Evolutionary conservation across 2,329 filamentous ascomycete genomes (phyloP).

Genomic region (Metarhizium album): DNA sequence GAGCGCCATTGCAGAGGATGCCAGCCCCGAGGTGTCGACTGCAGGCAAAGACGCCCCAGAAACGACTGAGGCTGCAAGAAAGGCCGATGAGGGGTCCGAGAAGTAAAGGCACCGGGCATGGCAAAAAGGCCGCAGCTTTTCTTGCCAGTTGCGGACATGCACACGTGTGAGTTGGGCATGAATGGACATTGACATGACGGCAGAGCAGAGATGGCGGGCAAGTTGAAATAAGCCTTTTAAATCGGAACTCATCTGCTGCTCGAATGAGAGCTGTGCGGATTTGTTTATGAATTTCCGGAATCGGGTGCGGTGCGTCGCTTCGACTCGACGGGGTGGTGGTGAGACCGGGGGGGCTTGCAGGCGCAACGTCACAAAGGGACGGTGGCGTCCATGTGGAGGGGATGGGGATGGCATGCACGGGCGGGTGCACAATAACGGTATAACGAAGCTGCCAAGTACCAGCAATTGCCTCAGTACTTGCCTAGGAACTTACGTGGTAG

Average conservation of each 20-base stretch:
- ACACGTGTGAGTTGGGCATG: background rate
- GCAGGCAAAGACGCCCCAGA: slow-evolving; percentile 12
- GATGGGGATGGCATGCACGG: background rate
- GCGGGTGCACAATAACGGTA: background rate
- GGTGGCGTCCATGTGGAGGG: background rate
- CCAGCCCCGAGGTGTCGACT: slow-evolving; percentile 15
- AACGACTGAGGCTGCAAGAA: slow-evolving; percentile 2
- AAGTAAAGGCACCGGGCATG: background rate
- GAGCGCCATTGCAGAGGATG: slow-evolving; percentile 21
- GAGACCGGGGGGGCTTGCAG: too few relatives aligned
- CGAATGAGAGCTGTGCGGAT: background rate
- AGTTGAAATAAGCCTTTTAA: background rate
- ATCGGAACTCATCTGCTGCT: background rate
- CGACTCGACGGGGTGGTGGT: too few relatives aligned
- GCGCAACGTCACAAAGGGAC: background rate
- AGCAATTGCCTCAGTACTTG: too few relatives aligned
- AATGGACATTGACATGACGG: background rate
- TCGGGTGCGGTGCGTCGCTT: background rate
- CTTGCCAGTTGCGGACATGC: background rate
- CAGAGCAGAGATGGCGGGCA: background rate
- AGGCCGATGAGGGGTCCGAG: background rate
- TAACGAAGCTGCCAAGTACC: too few relatives aligned
- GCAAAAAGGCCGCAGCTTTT: background rate
- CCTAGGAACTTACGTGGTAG: too few relatives aligned
- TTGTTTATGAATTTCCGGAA: background rate